Conservation (phyloP, 805 yeast species). For the Candida parachauliodes region DNA sequence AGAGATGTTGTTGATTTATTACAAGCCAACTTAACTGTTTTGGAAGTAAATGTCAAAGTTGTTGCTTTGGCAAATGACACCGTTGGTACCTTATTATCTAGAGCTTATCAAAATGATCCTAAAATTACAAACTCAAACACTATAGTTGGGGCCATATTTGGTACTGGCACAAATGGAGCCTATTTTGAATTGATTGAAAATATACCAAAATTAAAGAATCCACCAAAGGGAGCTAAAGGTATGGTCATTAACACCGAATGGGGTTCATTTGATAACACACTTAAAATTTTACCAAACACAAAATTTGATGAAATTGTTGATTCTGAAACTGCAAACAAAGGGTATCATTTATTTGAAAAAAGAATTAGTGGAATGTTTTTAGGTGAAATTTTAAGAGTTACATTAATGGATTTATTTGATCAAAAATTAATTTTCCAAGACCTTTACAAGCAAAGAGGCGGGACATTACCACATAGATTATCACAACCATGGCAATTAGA, state of each 20-base stretch:
- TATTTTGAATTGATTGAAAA: conserved; percentile 74
- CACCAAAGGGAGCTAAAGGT: conserved; percentile 48
- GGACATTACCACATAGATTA: conserved; percentile 56
- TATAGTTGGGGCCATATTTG: conserved; percentile 85
- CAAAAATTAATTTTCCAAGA: conserved; percentile 57
- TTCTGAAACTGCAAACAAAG: conserved; percentile 70
- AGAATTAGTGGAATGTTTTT: conserved; percentile 89
- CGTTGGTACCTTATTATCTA: conserved; percentile 86
- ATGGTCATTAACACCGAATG: conserved; percentile 96
- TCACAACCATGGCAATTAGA: conserved; percentile 74
- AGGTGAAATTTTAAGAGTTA: conserved; percentile 82
- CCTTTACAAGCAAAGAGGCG: conserved; percentile 38
- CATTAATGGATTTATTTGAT: conserved; percentile 63
- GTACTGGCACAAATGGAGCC: conserved; percentile 98
- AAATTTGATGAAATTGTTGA: conserved; percentile 74
- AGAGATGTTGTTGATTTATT: conserved; percentile 73
- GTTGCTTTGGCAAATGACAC: conserved; percentile 95
- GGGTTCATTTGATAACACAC: conserved; percentile 93
- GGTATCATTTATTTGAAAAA: conserved; percentile 89
- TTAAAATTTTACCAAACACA: conserved; percentile 72
- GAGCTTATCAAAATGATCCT: conserved; percentile 72
- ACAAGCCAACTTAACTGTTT: conserved; percentile 63
- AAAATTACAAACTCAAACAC: conserved; percentile 68
- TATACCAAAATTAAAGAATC: conserved; percentile 64
- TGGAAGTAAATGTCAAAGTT: conserved; percentile 61